Evolutionary conservation across 1,284 basidiomycete genomes (phyloP), one percentile per base, ranked within the genome.

Genomic region (Takashimella tepidaria): DNA sequence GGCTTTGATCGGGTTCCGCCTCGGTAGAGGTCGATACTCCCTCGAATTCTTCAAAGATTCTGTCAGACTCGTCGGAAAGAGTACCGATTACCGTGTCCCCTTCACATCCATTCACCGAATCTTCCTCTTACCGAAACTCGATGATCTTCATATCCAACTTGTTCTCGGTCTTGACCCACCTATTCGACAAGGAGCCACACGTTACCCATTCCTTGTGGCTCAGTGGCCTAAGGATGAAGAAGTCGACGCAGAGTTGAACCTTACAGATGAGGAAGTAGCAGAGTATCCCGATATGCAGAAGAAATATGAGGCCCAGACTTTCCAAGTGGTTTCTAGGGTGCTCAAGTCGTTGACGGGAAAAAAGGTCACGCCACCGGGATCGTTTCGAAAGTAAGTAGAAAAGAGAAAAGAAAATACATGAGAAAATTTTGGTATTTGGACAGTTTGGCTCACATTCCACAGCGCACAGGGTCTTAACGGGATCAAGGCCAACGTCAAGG

Each of bases 11-110:
- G 2, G 13, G 41, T 55, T 57, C 43, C 50, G 44, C 3, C n/a
- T 13, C 40, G 5, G 26, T 61, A 79, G 92, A 80, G 95, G 95
- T 53, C 86, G 92, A 55, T 98, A 95, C 76, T 93, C 98, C 66
- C 87, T 98, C 74, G 96, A 98, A 77, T 93, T 98, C 86, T 98
- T 92, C 80, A 84, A 86, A 41, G 88, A 91, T 46, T 98, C 95
- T 77, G 76, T 99, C 66, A 86, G 96, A 42, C 78, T 98, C 26
- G 87, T 93, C 41, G 96, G 96, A 57, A 98, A 98, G 79, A 97
- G 92, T 2, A 98, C 98, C 77, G 96, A 99, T 77, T 98, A 99
- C 82, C 96, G 97, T 77, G 90, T 99, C 55, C 82, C 91, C 24
- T 98, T 95, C 76, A 82, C 83, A 42, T 90, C 88, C 59, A 92